A percentile compares a stretch with the other conserved stretches of the same genome.
Conservation (phyloP, 768 basidiomycete species). For the Lepiota brunneoincarnata region DNA sequence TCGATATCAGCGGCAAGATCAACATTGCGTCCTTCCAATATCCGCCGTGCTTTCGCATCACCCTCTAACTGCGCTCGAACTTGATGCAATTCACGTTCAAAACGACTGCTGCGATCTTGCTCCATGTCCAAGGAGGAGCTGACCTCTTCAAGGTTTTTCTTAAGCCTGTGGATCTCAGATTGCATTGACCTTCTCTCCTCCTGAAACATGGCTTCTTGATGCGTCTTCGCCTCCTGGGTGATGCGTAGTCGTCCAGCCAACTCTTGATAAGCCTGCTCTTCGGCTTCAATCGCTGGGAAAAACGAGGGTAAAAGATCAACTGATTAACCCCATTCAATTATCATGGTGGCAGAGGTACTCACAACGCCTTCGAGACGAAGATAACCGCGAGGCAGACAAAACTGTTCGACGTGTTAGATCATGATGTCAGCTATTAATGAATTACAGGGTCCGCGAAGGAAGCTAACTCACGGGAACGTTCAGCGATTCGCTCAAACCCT, state of each 20-base stretch:
- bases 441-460: background rate
- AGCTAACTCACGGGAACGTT: constrained; percentile 67
- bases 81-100: constrained; percentile 67
- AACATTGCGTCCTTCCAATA: constrained; percentile 61
- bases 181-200: constrained; percentile 57
- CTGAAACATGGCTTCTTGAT: constrained; percentile 55
- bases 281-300: constrained; percentile 62
- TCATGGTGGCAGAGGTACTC: constrained; percentile 27
- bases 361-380: constrained; percentile 71
- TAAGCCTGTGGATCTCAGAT: constrained; percentile 55
- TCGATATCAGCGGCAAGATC: constrained; percentile 57
- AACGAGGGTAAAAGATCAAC: constrained; percentile 7
- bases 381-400: constrained; percentile 70
- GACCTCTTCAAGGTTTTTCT: constrained; percentile 37
- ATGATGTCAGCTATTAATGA: constrained; percentile 8
- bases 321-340: constrained; percentile 3
- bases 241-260: constrained; percentile 64
- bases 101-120: constrained; percentile 47
- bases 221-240: constrained; percentile 51
- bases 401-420: constrained; percentile 39
- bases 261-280: constrained; percentile 73
- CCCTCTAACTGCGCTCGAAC: constrained; percentile 61
- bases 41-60: constrained; percentile 57
- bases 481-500: constrained; percentile 84
- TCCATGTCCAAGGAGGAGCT: constrained; percentile 39